Evolutionary conservation across 306 rosid genomes (phyloP).

Genomic region (Ormosia semicastrata): DNA sequence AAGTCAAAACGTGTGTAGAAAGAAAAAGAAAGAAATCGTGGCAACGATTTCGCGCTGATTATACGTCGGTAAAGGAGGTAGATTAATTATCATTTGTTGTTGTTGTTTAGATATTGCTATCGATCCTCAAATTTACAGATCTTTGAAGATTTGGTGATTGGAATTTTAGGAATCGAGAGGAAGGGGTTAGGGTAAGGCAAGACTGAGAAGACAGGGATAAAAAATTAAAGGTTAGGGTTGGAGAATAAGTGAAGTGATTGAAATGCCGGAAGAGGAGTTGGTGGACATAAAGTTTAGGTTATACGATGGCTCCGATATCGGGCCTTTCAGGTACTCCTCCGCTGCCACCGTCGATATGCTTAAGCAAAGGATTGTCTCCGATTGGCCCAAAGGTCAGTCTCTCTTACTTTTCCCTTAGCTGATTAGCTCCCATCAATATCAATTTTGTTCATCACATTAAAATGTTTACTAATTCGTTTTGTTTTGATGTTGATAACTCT

Average conservation of each 20-base stretch:
- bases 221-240: too few species aligned
- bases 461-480: neutral
- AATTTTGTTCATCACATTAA: neutral
- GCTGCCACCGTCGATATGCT: conserved; percentile 72
- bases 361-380: conserved; percentile 72
- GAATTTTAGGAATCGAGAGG: conserved; percentile 25
- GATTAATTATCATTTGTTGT: too few species aligned
- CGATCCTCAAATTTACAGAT: neutral
- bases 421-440: neutral
- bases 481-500: conserved; percentile 5
- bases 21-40: neutral
- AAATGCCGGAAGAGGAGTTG: conserved; percentile 79
- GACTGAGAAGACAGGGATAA: too few species aligned
- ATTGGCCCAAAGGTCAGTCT: conserved; percentile 74
- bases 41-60: neutral
- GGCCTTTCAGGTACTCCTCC: conserved; percentile 70
- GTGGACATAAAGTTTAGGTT: conserved; percentile 67
- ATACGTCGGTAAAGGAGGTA: neutral
- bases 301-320: conserved; percentile 71
- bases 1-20: conserved; percentile 20
- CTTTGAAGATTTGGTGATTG: neutral
- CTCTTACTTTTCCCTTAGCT: neutral
- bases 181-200: conserved; percentile 21
- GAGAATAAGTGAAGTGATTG: neutral
- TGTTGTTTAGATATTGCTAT: too few species aligned